These are phyloP conservation scores for Penicillium corylophilum DNA, from an alignment of 2,329 filamentous ascomycete species.

Conservation along the genomic window DNA sequence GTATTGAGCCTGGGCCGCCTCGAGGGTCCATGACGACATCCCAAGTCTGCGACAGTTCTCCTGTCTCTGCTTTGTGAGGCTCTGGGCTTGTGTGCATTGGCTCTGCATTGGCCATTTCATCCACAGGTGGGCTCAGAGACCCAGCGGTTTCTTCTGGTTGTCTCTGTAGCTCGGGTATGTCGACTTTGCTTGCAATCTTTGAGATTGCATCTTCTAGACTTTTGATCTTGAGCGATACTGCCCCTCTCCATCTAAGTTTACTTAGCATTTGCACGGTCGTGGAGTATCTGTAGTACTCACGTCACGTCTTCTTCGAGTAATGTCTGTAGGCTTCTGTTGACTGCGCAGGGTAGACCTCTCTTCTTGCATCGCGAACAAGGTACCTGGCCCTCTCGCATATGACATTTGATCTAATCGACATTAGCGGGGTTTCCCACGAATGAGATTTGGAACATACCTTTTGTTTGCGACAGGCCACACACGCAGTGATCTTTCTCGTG, in stretches of 20 bases:
- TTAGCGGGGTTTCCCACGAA: background rate
- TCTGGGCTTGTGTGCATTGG: slow-evolving; percentile 1
- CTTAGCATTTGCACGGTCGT: background rate
- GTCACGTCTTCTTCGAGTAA: slow-evolving; percentile 41
- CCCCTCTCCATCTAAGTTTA: slow-evolving; percentile 39
- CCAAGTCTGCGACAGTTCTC: slow-evolving; percentile 31
- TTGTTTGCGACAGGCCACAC: slow-evolving; percentile 32
- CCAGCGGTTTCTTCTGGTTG: background rate
- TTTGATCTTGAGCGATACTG: slow-evolving; percentile 38
- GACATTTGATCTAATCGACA: slow-evolving; percentile 39
- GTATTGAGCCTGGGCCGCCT: slow-evolving; percentile 34
- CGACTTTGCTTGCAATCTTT: slow-evolving; percentile 23
- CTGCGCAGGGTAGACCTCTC: slow-evolving; percentile 40
- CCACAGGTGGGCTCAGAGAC: slow-evolving; percentile 1
- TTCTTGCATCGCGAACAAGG: slow-evolving; percentile 45
- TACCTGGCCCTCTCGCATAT: slow-evolving; percentile 39
- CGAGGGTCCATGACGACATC: slow-evolving; percentile 41
- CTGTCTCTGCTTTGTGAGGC: slow-evolving; percentile 2
- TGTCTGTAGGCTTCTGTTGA: slow-evolving; percentile 46
- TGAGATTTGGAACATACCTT: slow-evolving; percentile 14
- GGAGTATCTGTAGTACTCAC: slow-evolving; percentile 14
- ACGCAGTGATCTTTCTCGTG: slow-evolving; percentile 33
- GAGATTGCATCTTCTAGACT: slow-evolving; percentile 37
- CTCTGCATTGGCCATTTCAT: background rate
- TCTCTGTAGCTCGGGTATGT: slow-evolving; percentile 14